Evolutionary conservation across 805 yeast species (phyloP), one percentile per base, ranked within the genome.

Genomic region (Metschnikowia lachancei): DNA sequence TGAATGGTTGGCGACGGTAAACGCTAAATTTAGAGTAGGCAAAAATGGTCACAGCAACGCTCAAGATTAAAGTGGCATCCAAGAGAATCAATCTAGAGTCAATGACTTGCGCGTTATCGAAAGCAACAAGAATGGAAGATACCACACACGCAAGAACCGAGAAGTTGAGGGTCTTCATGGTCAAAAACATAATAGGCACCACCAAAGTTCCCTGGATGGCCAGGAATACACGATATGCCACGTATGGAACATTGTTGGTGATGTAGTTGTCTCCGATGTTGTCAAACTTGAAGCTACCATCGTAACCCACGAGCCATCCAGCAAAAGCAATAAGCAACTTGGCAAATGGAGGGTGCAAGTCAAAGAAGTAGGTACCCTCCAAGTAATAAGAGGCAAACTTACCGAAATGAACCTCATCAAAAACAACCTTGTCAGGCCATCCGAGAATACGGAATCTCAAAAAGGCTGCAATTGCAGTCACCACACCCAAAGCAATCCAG

Each of bases 271-370:
- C 87, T 36, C 97, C 97, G 65, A 91, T 91, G 59, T 77, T 81
- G 52, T 90, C 96, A 59, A 92, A 94, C 66, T 90, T 88, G 75
- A 90, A 94, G 11, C 78, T 65, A n/a, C 99, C 99, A 60, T 85
- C 82, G 65, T 88, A 94, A 2, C 97, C 97, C 42, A 85, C 81
- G 19, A 94, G 58, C 75, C 84, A 89, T 36, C 99, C 99, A 33
- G 85, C 88, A 48, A 83, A 76, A 0, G 98, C 98, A 67, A 92
- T 88, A 55, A 91, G 74, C 64, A 94, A 75, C 65, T 94, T 94
- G 45, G 96, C 99, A 66, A 94, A 88, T 18, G 99, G 99, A 9
- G 99, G 99, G 69, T 94, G 99, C 43, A 94, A 81, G 68, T 94
- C 99, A 61, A 94, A 94, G 66, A 89, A 94, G 66, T 87, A 94